A percentile compares a stretch with the other conserved stretches of the same genome.
Conservation (phyloP, 208 protist genomes). For the Porcisia hertigi region DNA sequence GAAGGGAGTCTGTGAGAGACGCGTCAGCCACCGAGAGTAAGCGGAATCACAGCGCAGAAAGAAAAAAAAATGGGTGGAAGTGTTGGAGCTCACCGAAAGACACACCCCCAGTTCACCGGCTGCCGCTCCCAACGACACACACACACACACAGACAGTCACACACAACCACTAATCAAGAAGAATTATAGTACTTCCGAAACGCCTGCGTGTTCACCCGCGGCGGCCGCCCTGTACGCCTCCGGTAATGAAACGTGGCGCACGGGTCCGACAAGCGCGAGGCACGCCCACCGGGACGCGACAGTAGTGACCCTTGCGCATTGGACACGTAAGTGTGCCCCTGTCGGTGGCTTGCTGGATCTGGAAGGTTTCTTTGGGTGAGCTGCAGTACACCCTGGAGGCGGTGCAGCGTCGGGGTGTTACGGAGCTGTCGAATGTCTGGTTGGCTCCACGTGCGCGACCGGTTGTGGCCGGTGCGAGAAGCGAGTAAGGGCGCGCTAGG, state of each 20-base stretch:
- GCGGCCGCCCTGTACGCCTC: slow-evolving; percentile 1
- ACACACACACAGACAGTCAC: background rate
- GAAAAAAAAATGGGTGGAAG: background rate
- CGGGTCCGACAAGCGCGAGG: slow-evolving; percentile 34
- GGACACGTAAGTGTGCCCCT: slow-evolving; percentile 34
- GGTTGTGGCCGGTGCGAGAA: background rate
- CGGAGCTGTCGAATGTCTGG: slow-evolving; percentile 21
- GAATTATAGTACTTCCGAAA: slow-evolving; percentile 57
- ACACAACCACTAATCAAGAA: slow-evolving; percentile 25
- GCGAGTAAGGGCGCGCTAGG: background rate
- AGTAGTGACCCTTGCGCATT: slow-evolving; percentile 48
- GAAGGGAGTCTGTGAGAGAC: too few relatives aligned
- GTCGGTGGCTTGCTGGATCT: slow-evolving; percentile 33
- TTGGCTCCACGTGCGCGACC: slow-evolving; percentile 22
- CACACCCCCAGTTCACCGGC: too few relatives aligned
- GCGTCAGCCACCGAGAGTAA: too few relatives aligned
- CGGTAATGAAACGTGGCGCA: slow-evolving; percentile 49
- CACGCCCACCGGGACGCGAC: slow-evolving; percentile 56
- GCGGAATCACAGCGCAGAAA: too few relatives aligned
- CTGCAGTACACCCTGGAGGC: slow-evolving; percentile 37
- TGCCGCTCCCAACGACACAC: too few relatives aligned
- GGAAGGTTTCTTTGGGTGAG: slow-evolving; percentile 36
- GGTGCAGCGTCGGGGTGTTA: slow-evolving; percentile 31
- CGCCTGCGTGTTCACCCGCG: slow-evolving; percentile 27
- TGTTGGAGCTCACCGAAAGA: background rate